Conservation (phyloP, 2,329 filamentous ascomycete genomes). For the Xylariomycetidae sp. region DNA sequence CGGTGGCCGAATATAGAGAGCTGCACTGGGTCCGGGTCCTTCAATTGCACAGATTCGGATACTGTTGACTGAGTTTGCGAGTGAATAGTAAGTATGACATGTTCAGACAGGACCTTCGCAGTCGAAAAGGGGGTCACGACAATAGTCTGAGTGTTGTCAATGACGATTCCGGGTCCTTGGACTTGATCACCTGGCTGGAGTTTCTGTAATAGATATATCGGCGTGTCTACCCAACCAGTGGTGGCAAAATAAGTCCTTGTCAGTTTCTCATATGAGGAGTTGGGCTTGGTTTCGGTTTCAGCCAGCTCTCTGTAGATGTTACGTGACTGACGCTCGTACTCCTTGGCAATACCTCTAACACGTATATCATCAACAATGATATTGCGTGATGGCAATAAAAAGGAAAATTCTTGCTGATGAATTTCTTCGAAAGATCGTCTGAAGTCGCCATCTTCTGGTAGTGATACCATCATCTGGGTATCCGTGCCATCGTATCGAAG, state of each 20-base stretch:
- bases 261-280: conserved; percentile 5
- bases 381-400: conserved; percentile 8
- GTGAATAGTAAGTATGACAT: conserved; percentile 53
- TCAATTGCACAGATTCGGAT: conserved; percentile 32
- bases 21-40: conserved; percentile 59
- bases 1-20: conserved; percentile 74
- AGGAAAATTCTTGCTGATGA: conserved; percentile 10
- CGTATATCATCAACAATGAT: conserved; percentile 12
- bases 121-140: conserved; percentile 9
- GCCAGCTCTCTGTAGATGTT: conserved; percentile 9
- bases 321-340: conserved; percentile 10
- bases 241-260: conserved; percentile 9
- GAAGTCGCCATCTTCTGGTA: conserved; percentile 9
- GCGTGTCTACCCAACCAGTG: conserved; percentile 6
- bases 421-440: conserved; percentile 8
- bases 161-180: conserved; percentile 9
- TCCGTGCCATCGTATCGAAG: conserved; percentile 15
- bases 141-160: conserved; percentile 11
- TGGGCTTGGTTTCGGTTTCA: conserved; percentile 3
- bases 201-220: conserved; percentile 1
- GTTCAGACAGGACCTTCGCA: conserved; percentile 9
- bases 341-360: conserved; percentile 8
- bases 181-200: conserved; percentile 6
- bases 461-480: conserved; percentile 14
- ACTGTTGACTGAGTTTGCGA: conserved; percentile 25